Percentiles rank a stretch among this genome's conserved stretches.
phyloP scores from a whole-genome alignment of 1,284 basidiomycete genomes.

The Fistulina hepatica region DNA sequence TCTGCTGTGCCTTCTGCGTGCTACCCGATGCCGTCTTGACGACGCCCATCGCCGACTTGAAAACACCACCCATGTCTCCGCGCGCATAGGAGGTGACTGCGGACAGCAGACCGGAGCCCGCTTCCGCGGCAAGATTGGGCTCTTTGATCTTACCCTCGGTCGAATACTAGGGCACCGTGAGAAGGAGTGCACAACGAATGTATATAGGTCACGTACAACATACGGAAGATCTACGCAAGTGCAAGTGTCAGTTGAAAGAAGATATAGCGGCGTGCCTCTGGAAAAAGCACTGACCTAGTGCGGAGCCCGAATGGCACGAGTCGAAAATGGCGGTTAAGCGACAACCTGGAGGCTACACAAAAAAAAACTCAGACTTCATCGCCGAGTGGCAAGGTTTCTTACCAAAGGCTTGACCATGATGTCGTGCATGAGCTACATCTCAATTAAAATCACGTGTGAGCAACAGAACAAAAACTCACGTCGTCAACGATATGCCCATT shows the following conservation, averaged over 20 bases:
- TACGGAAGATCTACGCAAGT: conserved; percentile 44
- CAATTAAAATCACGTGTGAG: conserved; percentile 1
- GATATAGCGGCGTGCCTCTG: too few species aligned
- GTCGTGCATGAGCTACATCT: conserved; percentile 48
- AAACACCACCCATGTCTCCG: conserved; percentile 68
- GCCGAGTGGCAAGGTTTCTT: too few species aligned
- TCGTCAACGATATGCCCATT: conserved; percentile 77
- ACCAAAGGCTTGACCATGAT: conserved; percentile 69
- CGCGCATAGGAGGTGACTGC: conserved; percentile 63
- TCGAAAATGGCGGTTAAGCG: conserved; percentile 16
- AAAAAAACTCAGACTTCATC: conserved; percentile 81
- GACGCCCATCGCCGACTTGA: conserved; percentile 43
- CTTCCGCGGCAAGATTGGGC: conserved; percentile 72
- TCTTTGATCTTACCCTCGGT: conserved; percentile 93
- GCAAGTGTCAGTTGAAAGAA: too few species aligned
- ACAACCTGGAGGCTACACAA: conserved; percentile 40
- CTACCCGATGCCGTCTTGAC: conserved; percentile 38
- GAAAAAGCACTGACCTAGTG: conserved; percentile 33
- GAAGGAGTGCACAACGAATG: background rate
- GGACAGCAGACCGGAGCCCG: conserved; percentile 63
- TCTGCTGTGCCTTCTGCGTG: conserved; percentile 48
- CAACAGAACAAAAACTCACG: conserved; percentile 33
- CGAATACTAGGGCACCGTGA: conserved; percentile 48
- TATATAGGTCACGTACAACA: conserved; percentile 29
- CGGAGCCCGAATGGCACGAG: conserved; percentile 64